Percentiles rank a stretch among this genome's conserved stretches.
phyloP scores from a whole-genome alignment of 352 stramenopile species.

The Pythium aphanidermatum region DNA sequence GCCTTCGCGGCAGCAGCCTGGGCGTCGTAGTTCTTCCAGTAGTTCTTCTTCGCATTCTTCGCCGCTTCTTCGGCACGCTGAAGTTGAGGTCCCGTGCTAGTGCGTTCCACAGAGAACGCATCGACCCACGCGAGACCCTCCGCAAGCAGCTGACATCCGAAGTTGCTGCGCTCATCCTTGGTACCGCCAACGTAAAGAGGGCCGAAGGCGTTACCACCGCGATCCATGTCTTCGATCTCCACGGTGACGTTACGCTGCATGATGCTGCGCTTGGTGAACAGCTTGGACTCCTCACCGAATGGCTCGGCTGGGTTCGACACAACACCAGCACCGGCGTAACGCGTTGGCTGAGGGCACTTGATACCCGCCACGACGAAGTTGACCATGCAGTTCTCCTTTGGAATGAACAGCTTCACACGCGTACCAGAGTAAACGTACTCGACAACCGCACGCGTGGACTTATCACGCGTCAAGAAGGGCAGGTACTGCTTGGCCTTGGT shows the following conservation, averaged over 20 bases:
- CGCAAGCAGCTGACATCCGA: constrained; percentile 87
- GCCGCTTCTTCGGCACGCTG: constrained; percentile 81
- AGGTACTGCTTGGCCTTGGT: constrained; percentile 88
- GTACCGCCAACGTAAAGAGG: constrained; percentile 59
- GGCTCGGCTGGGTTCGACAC: constrained; percentile 82
- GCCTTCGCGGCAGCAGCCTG: constrained; percentile 44
- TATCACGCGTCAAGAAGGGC: constrained; percentile 82
- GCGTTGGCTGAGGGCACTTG: constrained; percentile 81
- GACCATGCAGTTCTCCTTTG: constrained; percentile 96
- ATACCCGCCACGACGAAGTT: constrained; percentile 91
- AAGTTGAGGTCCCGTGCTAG: constrained; percentile 64
- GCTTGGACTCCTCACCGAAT: constrained; percentile 84
- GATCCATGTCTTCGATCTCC: constrained; percentile 92
- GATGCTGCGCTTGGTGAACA: constrained; percentile 83
- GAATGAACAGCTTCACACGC: constrained; percentile 94
- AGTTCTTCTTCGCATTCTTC: constrained; percentile 90
- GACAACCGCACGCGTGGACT: constrained; percentile 72
- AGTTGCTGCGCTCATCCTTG: constrained; percentile 82
- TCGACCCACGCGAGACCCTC: constrained; percentile 93
- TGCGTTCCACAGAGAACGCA: constrained; percentile 91
- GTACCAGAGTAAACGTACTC: constrained; percentile 97
- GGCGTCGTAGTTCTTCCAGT: constrained; percentile 89
- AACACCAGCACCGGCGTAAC: constrained; percentile 85
- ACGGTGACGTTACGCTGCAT: constrained; percentile 92
- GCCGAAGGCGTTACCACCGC: constrained; percentile 89